phyloP scores from a whole-genome alignment of 495 filamentous ascomycete species.

The Melanomma pulvis-pyrius region DNA sequence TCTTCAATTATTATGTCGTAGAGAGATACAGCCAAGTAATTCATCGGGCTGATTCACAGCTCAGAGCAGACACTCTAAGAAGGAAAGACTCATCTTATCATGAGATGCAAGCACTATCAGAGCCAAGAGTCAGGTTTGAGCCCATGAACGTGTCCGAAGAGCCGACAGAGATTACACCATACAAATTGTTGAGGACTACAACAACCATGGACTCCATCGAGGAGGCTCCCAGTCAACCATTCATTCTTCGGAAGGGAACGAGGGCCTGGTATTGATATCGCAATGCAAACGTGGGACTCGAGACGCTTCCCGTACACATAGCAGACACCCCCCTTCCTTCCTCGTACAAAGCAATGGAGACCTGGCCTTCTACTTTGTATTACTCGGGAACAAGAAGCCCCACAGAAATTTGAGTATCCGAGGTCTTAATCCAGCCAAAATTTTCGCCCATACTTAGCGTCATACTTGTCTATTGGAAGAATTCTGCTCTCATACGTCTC shows the following conservation, averaged over 20 bases:
- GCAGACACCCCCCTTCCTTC: too few species aligned
- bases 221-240: neutral
- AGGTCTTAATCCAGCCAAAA: conserved; percentile 28
- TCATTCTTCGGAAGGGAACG: conserved; percentile 7
- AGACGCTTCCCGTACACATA: too few species aligned
- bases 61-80: neutral
- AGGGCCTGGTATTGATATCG: neutral
- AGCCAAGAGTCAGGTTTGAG: neutral
- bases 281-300: neutral
- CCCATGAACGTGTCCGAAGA: neutral
- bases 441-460: conserved; percentile 3
- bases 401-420: too few species aligned
- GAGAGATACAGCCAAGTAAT: conserved; percentile 5
- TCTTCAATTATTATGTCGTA: conserved; percentile 8
- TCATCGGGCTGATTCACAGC: neutral
- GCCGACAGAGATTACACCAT: conserved; percentile 7
- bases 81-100: neutral
- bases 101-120: neutral
- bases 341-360: too few species aligned
- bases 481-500: neutral
- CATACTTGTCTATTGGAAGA: neutral
- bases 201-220: neutral
- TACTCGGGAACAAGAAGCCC: too few species aligned
- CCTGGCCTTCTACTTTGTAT: too few species aligned
- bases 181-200: conserved; percentile 1